Percentiles rank a stretch among this genome's conserved stretches.
Evolutionary conservation across 1,139 yeast genomes (phyloP).

Genomic region (Blastobotrys proliferans): DNA sequence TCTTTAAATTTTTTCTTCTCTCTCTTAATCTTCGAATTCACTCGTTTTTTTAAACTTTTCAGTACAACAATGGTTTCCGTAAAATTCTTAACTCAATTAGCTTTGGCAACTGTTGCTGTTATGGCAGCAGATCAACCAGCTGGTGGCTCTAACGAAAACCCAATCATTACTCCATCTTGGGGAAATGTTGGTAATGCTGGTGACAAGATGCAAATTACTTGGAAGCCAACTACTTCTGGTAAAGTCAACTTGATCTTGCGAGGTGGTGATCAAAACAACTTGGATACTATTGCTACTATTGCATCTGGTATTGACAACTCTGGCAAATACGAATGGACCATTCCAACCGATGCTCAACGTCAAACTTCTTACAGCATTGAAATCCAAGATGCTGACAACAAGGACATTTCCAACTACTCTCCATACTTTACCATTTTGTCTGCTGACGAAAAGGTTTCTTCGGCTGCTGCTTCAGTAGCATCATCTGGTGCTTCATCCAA

Average conservation of each 20-base stretch:
- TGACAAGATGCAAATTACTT: constrained; percentile 24
- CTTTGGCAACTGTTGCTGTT: constrained; percentile 27
- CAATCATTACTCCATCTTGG: constrained; percentile 28
- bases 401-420: constrained; percentile 27
- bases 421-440: constrained; percentile 35
- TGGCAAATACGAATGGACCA: constrained; percentile 31
- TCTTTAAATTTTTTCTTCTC: constrained; percentile 1
- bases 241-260: constrained; percentile 31
- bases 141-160: constrained; percentile 20
- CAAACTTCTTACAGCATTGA: constrained; percentile 35
- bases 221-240: constrained; percentile 30
- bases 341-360: constrained; percentile 24
- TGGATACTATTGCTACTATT: constrained; percentile 27
- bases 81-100: constrained; percentile 14
- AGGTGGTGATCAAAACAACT: constrained; percentile 27
- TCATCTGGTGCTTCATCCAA: constrained; percentile 17
- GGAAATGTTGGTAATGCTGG: constrained; percentile 32
- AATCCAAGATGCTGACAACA: constrained; percentile 27
- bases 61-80: constrained; percentile 18
- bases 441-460: constrained; percentile 24
- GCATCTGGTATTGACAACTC: constrained; percentile 30
- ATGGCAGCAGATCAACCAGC: constrained; percentile 22
- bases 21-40: not conserved
- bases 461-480: constrained; percentile 24
- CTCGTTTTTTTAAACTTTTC: not conserved